These are phyloP conservation scores for Aspergillus panamensis DNA, from an alignment of 495 filamentous ascomycete genomes.

Conservation along the genomic window DNA sequence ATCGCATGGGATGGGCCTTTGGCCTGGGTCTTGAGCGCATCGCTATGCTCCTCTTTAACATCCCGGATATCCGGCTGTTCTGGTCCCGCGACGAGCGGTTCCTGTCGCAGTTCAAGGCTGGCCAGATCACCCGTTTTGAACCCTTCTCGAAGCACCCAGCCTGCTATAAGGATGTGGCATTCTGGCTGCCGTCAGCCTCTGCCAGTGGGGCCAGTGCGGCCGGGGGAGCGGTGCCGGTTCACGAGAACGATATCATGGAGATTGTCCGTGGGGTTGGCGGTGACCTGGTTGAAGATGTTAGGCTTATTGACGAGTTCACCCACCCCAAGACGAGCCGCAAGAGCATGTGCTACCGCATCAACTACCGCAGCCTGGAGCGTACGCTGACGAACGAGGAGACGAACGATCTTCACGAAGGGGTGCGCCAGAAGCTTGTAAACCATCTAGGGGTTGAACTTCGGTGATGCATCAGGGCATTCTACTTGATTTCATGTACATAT, in stretches of 20 bases:
- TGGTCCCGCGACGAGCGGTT: conserved; percentile 87
- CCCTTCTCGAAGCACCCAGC: conserved; percentile 87
- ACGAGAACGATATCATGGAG: conserved; percentile 98
- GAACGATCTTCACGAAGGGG: conserved; percentile 68
- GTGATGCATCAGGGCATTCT: conserved; percentile 30
- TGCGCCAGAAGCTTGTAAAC: conserved; percentile 58
- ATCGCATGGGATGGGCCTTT: conserved; percentile 90
- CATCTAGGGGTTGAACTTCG: conserved; percentile 79
- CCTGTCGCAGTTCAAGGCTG: conserved; percentile 71
- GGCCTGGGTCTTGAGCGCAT: conserved; percentile 90
- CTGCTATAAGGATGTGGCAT: conserved; percentile 87
- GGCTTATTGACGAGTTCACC: conserved; percentile 74
- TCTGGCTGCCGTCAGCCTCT: conserved; percentile 69
- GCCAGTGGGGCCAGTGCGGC: conserved; percentile 46
- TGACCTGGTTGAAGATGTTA: conserved; percentile 83
- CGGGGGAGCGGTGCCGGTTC: conserved; percentile 56
- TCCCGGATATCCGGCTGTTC: conserved; percentile 96
- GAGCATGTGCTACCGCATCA: conserved; percentile 89
- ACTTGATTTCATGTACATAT: conserved; percentile 7
- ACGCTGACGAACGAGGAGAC: conserved; percentile 79
- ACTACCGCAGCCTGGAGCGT: conserved; percentile 83
- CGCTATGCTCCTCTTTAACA: conserved; percentile 93
- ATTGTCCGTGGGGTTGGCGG: conserved; percentile 75
- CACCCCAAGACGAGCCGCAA: conserved; percentile 81
- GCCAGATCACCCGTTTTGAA: conserved; percentile 64